phyloP scores from a whole-genome alignment of 257 asterid species.

The Solanum ossicruentum region DNA sequence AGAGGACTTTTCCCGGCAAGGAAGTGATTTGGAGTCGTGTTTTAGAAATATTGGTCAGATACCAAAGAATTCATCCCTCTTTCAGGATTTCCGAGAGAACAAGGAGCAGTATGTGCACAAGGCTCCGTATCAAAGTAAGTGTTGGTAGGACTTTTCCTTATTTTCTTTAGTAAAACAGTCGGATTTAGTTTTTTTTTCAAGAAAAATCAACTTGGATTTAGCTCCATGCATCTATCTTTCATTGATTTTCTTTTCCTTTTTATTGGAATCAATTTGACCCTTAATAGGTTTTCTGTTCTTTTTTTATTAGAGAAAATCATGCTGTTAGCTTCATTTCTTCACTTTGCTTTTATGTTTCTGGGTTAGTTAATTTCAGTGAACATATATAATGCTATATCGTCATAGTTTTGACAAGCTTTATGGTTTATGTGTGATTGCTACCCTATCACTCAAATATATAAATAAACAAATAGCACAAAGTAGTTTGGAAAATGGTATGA shows the following conservation, averaged over 20 bases:
- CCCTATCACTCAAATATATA: background rate
- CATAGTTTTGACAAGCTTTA: background rate
- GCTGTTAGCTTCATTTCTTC: background rate
- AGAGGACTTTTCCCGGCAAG: constrained; percentile 42
- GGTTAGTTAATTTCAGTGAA: background rate
- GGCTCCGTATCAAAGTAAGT: constrained; percentile 63
- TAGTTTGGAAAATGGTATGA: background rate
- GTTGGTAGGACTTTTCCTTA: background rate
- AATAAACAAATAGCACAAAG: background rate
- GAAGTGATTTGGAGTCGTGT: constrained; percentile 23
- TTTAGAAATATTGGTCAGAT: constrained; percentile 11
- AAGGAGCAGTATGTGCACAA: constrained; percentile 50
- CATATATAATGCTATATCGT: background rate
- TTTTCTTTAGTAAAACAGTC: background rate
- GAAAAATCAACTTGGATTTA: background rate
- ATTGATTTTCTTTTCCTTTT: background rate
- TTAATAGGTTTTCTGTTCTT: background rate
- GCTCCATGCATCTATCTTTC: background rate
- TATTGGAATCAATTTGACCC: background rate
- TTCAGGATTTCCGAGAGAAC: constrained; percentile 32
- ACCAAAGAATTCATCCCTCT: constrained; percentile 19
- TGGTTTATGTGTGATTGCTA: background rate
- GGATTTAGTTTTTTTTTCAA: background rate
- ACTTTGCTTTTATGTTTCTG: background rate
- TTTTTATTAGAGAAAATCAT: background rate